A percentile compares a stretch with the other conserved stretches of the same genome.
Evolutionary conservation across 2,329 filamentous ascomycete species (phyloP).

Genomic region (Zasmidium cellare): DNA sequence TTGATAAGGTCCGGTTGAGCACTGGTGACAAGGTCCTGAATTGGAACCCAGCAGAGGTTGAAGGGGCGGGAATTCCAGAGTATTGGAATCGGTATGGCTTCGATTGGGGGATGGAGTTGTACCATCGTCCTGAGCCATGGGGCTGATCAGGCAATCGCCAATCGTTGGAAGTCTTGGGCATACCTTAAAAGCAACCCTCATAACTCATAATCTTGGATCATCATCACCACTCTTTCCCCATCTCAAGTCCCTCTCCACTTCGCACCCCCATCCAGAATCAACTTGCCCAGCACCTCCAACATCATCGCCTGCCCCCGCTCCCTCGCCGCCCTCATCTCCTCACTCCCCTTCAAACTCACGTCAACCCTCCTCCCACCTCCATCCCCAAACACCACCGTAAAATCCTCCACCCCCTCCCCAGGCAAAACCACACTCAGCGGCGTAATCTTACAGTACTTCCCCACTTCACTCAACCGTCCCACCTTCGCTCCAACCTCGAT

Average conservation of each 20-base stretch:
- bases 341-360: conserved; percentile 35
- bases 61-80: conserved; percentile 18
- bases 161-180: too few relatives aligned
- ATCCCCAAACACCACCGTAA: conserved; percentile 46
- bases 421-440: conserved; percentile 37
- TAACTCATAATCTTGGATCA: background rate
- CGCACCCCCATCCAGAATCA: conserved; percentile 36
- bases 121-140: background rate
- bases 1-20: conserved; percentile 16
- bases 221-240: background rate
- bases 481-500: conserved; percentile 34
- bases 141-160: too few relatives aligned
- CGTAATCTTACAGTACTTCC: conserved; percentile 47
- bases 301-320: conserved; percentile 34
- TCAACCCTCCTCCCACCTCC: conserved; percentile 39
- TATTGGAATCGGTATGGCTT: conserved; percentile 24
- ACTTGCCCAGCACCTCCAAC: conserved; percentile 32
- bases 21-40: conserved; percentile 10
- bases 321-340: conserved; percentile 32
- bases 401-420: conserved; percentile 45
- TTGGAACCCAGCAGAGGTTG: conserved; percentile 10
- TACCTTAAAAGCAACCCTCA: background rate
- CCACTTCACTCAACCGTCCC: conserved; percentile 13
- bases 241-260: conserved; percentile 31
- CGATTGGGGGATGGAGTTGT: conserved; percentile 17